Evolutionary conservation across 2,329 filamentous ascomycete species (phyloP), one percentile per base, ranked within the genome.

Genomic region (Mollisia scopiformis): DNA sequence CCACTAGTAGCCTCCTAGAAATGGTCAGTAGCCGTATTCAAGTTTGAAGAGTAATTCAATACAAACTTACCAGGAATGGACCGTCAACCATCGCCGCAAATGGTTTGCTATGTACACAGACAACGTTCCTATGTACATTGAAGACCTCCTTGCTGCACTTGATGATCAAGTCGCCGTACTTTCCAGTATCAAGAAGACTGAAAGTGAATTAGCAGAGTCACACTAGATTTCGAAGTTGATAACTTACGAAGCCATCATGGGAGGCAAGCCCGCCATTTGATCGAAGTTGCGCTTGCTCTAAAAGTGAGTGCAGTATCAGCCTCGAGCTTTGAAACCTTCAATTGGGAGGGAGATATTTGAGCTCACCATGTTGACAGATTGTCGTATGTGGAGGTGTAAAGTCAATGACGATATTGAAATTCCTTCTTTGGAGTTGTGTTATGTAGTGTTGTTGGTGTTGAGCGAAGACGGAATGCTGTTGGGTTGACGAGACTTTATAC

Each of bases 101-200:
- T 2, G 59, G 58, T 27, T 59, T 64, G 13, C 65, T 69, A 47
- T 66, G 62, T 11, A 59, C 52, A 35, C 63, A 68, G 2, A 69
- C 59, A 13, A 67, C 37, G 30, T 55, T 52, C n/a, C 63, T 59
- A 59, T 71, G 66, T 28, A 62, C 61, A 27, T 64, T 58, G 39
- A 64, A 68, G 11, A 35, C 51, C 21, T 46, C 41, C 8, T 50
- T 59, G 25, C 60, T 39, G 33, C 62, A 67, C 27, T 57, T 62
- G 19, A 69, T 65, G 16, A 43, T 59, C 8, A 69, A 57, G 53
- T 68, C 68, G 13, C 66, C 59, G 55, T 65, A 68, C 39, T 61
- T 62, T 1, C 61, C 66, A 10, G 49, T 31, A 6, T 59, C 19
- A 7, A 59, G 30, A 21, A 60, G 28, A 19, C 54, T 63, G 35